Percentiles rank a stretch among this genome's conserved stretches.
These are phyloP conservation scores for Starmerella vitae DNA, from an alignment of 805 yeast genomes.

Conservation along the genomic window DNA sequence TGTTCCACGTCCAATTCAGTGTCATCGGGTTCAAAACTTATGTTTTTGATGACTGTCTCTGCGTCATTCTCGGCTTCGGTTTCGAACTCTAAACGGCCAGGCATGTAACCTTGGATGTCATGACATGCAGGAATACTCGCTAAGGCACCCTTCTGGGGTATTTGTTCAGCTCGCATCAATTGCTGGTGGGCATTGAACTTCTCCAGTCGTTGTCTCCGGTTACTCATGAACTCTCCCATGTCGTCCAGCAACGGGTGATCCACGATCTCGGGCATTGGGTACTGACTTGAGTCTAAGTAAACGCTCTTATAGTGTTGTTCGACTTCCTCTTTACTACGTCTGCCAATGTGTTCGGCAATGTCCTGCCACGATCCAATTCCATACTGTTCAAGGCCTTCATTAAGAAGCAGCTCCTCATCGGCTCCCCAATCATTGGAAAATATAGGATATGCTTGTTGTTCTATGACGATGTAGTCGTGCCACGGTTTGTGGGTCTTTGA, in stretches of 20 bases:
- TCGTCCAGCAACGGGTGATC: conserved; percentile 50
- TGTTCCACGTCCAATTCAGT: conserved; percentile 76
- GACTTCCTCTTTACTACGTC: conserved; percentile 82
- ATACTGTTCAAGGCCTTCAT: conserved; percentile 81
- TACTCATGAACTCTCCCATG: conserved; percentile 54
- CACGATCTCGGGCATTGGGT: conserved; percentile 82
- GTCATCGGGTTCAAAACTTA: conserved; percentile 92
- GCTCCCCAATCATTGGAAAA: conserved; percentile 94
- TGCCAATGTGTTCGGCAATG: conserved; percentile 91
- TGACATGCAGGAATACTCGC: conserved; percentile 94
- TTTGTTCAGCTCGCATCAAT: conserved; percentile 34
- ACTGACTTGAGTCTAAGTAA: conserved; percentile 54
- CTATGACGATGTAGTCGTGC: conserved; percentile 84
- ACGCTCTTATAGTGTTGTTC: conserved; percentile 63
- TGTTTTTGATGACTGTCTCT: conserved; percentile 82
- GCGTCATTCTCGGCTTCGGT: conserved; percentile 96
- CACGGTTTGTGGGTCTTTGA: conserved; percentile 84
- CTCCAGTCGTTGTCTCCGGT: conserved; percentile 60
- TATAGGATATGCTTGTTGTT: conserved; percentile 89
- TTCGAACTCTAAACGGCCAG: conserved; percentile 94
- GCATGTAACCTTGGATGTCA: conserved; percentile 96
- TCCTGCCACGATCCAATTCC: conserved; percentile 98
- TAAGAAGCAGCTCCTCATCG: conserved; percentile 78
- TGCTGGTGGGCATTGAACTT: conserved; percentile 48
- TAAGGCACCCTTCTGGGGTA: conserved; percentile 58